Evolutionary conservation across 2,329 filamentous ascomycete species (phyloP), one percentile per base, ranked within the genome.

Genomic region (Sporothrix pallida): DNA sequence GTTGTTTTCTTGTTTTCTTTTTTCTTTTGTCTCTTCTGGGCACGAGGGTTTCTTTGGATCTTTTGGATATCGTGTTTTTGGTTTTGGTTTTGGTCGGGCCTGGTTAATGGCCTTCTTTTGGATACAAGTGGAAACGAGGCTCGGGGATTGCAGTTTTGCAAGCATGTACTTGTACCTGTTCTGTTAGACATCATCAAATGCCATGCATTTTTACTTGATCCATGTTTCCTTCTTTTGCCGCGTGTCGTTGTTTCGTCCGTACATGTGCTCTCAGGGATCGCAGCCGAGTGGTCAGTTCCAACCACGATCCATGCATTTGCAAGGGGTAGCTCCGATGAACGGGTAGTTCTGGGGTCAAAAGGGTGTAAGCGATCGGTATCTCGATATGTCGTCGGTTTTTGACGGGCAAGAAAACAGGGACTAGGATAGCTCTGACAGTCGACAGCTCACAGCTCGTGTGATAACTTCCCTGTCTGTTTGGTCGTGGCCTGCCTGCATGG

Each of bases 301-400:
- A 23, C n/a, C 46, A 52, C 3, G 17, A 37, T 9, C 46, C 65
- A 52, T 37, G 31, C 31, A 7, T 37, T 37, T 37, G 31, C 31
- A 37, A 37, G 31, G 31, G 31, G 31, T 37, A 37, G 31, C 7
- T 37, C 7, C 5, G 31, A 37, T 37, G 31, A 37, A 37, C 4
- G 31, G 31, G 31, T 37, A 37, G 31, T 2, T 37, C 2, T 37
- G 31, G 31, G 31, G 31, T 37, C 1, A 37, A 15, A 15, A 10
- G 23, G 23, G 13, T 52, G 31, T 42, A 56, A 20, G 48, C 48
- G 67, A 70, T 62, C 54, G 54, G 69, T 62, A 71, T 62, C 69
- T 71, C 48, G 50, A 58, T 70, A 10, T 20, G 68, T 58, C 31
- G 68, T 71, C 70, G 70, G 54, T 60, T 42, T 42, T 26, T 44